Base-by-base conservation (phyloP, 768 basidiomycete species). In the Daedaleopsis nitida region DNA sequence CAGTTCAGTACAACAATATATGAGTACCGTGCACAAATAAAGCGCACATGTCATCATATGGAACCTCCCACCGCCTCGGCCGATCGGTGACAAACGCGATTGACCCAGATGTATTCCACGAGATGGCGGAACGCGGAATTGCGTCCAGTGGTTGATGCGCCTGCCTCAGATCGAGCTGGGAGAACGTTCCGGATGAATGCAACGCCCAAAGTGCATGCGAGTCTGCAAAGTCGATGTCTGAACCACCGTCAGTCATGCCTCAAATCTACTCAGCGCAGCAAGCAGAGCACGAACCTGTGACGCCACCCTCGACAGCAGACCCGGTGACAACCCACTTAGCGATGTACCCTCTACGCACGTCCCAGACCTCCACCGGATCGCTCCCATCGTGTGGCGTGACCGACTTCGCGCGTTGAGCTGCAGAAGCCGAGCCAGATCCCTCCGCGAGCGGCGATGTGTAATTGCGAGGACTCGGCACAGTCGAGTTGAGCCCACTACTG, bases 281-380 rank as follows among this genome's bases (percentile, higher is more conserved):
- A 6, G 4, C 19, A 9, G 7, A 6, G 4, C 19, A 9, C 11
- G 16, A 68, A 92, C 92, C 92, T 13, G 87, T 87, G 3, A 89
- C 85, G 23, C 87, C 86, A 6, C 91, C 89, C 60, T 94, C 92
- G 1, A 76, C 77, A 5, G 82, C 78, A 13, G 84, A 85, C 14
- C 86, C 84, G 21, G 78, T 81, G 12, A 93, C 82, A 2, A 83
- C 81, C 89, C 92, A 94, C 74, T 94, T 95, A 6, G 89, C 87
- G 52, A 94, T 80, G 83, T 88, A 91, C 0, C 84, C 83, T 50
- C 93, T 78, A 56, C 92, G 79, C 1, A 91, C 89, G 70, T 95
- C 92, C 93, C 93, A 95, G 23, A 94, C 87, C 67, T 94, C 92
- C 34, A 92, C 79, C 0, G 85, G 76, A 67, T 92, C 88, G 3